phyloP scores from a whole-genome alignment of 1,284 basidiomycete genomes.

The Cerioporus squamosus region DNA sequence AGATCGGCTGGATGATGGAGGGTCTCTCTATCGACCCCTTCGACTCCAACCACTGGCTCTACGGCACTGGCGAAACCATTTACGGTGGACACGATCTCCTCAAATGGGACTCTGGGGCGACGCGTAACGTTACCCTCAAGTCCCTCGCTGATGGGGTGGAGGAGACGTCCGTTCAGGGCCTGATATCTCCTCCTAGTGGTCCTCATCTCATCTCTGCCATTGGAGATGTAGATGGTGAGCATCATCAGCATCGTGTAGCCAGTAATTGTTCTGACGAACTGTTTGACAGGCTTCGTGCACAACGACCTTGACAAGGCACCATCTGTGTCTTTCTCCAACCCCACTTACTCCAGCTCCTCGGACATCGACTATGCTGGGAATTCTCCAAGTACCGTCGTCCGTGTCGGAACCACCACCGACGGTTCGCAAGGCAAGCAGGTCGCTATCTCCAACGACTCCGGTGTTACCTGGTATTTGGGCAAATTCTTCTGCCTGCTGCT shows the following conservation, averaged over 20 bases:
- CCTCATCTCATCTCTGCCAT: conserved; percentile 60
- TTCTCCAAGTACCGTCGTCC: conserved; percentile 55
- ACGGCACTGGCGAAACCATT: conserved; percentile 65
- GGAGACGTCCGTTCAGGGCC: conserved; percentile 57
- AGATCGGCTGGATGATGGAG: conserved; percentile 48
- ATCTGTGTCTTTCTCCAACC: conserved; percentile 47
- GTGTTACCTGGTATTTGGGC: conserved; percentile 49
- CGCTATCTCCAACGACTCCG: conserved; percentile 58
- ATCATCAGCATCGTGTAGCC: background rate
- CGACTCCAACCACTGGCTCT: conserved; percentile 69
- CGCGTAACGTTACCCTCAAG: conserved; percentile 60
- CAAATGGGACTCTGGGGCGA: conserved; percentile 54
- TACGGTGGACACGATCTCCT: conserved; percentile 59
- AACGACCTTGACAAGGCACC: conserved; percentile 50
- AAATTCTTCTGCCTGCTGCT: background rate
- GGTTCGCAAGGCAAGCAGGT: conserved; percentile 55
- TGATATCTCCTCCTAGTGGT: conserved; percentile 56
- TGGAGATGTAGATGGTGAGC: conserved; percentile 56
- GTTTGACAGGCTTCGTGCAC: conserved; percentile 44
- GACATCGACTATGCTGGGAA: conserved; percentile 66
- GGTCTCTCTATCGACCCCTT: conserved; percentile 64
- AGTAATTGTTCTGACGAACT: background rate
- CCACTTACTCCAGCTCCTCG: conserved; percentile 52
- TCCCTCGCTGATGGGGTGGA: conserved; percentile 68
- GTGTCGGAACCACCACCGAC: conserved; percentile 41